Base-by-base conservation (phyloP, 2,329 filamentous ascomycete genomes). In the Sporothrix sp. region DNA sequence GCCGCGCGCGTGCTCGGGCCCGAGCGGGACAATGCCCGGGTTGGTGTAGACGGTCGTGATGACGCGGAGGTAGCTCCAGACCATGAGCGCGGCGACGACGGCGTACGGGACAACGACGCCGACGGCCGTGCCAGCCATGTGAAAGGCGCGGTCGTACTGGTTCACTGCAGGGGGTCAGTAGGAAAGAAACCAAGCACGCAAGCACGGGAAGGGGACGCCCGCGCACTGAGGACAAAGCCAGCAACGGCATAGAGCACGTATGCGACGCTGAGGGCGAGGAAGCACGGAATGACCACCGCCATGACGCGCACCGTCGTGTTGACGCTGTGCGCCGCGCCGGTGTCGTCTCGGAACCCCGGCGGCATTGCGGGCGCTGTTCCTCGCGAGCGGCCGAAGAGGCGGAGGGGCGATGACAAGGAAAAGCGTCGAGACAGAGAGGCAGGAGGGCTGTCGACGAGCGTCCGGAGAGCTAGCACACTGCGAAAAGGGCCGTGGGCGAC, bases 211-310 rank as follows among this genome's bases (percentile, higher is more conserved):
- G n/a, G 18, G 4, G 36, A 3, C 13, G 11, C 16, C 33, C 52
- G 71, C 82, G 62, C 66, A 89, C 85, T 71, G 63, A 83, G 85
- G 54, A 89, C 66, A 40, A 74, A 74, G 55, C 76, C 81, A 44
- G 85, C 78, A 44, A 89, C 65, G 13, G 81, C 81, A 67, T 85
- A 95, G 30, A 80, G 84, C 18, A 78, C 78, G 65, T 87, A 88
- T 33, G 73, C 81, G 54, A 87, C 74, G 33, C 78, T 71, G 27
- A 74, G 82, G 30, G 81, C 66, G 36, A 95, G 75, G 46, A 91
- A 63, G 35, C 82, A 58, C 4, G 89, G 89, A 51, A 95, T 80
- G 51, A 84, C 66, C 52, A 50, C 10, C 1, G 56, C 42, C 36
- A 54, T 35, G 16, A 27, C 25, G 20, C 55, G 55, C 52, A 54